Base-by-base conservation (phyloP, 176 grass and related monocot species). In the Oropetium thomaeum region DNA sequence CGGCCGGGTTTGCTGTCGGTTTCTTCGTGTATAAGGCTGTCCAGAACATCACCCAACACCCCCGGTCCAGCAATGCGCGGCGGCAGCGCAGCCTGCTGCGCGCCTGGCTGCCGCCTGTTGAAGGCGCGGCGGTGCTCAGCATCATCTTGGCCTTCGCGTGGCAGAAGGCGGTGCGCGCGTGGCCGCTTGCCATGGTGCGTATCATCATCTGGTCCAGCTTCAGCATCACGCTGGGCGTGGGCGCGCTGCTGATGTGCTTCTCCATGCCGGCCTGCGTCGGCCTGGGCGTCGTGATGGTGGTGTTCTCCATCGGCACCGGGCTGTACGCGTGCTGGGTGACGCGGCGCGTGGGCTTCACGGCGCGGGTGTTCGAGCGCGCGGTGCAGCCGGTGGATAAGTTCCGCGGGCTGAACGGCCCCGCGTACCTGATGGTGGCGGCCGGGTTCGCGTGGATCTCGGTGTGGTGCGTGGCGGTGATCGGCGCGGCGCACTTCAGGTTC, bases 321-420 rank as follows among this genome's bases (percentile, higher is more conserved):
- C 75, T 99, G 63, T 99, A 99, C 80, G 82, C 96, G 29, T 99
- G 96, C 76, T 99, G 96, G 96, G 96, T 87, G 41, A 95, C 76
- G 2, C 78, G 87, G 2, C 96, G 96, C 11, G 52, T 88, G 15
- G 42, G 25, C 16, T 99, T 99, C 86, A 90, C 96, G 0, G 81
- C 71, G 17, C 63, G 51, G 61, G 77, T 99, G 57, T 95, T 99
- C 64, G 67, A 48, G 62, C 77, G 59, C n/a, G 82, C 96, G 2
- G 77, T 99, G 83, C 27, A 43, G 39, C 91, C 96, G 5, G 87
- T 88, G 29, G 54, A 75, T 58, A 95, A 95, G 75, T 99, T 99
- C 76, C 72, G 34, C 0, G 87, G 84, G 30, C 79, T 99, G 1
- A 99, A 99, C 45, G 87, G 91, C 0, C 96, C 96, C 2, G 87